Evolutionary conservation across 345 rosid species (phyloP), one percentile per base, ranked within the genome.

Genomic region (Pistacia vera): DNA sequence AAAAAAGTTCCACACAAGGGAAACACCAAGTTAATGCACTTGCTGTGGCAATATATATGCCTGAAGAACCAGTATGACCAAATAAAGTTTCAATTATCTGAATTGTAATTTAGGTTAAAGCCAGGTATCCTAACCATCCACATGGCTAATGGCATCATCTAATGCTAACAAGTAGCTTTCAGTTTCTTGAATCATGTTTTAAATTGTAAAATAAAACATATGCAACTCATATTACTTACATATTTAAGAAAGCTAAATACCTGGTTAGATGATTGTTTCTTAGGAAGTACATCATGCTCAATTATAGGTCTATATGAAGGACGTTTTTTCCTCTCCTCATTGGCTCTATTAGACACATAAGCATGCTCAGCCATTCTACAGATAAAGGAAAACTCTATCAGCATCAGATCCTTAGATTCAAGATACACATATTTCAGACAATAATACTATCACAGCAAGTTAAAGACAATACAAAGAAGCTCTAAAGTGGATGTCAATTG

Each of bases 201-300:
- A 56, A 75, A 58, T 11, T 70, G 16, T 33, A 61, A 72, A 49
- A 52, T n/a, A 38, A 75, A 71, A 74, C 10, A 28, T 72, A 22
- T 17, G 11, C 62, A 63, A 35, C 41, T 73, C 13, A n/a, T 22
- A 18, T 12, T 61, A 30, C 33, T 51, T 73, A n/a, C 4, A 9
- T 36, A 9, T 38, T 54, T 2, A 52, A 72, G 30, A 74, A 66
- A 52, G 58, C 60, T 67, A 67, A 48, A 75, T 84, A 86, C 99
- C 99, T 88, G 82, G 44, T 85, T 79, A 49, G 85, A 80, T 69
- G 79, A 77, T 36, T 69, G 83, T 65, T 85, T 97, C 76, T 86
- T 81, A 9, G 93, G 99, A 79, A 91, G 88, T 70, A 98, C 97
- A 83, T 96, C 99, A 76, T 96, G 99, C 36, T 93, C 98, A 81